Conservation (phyloP, 2,329 filamentous ascomycete genomes). For the Sphaerulina vaccinii region DNA sequence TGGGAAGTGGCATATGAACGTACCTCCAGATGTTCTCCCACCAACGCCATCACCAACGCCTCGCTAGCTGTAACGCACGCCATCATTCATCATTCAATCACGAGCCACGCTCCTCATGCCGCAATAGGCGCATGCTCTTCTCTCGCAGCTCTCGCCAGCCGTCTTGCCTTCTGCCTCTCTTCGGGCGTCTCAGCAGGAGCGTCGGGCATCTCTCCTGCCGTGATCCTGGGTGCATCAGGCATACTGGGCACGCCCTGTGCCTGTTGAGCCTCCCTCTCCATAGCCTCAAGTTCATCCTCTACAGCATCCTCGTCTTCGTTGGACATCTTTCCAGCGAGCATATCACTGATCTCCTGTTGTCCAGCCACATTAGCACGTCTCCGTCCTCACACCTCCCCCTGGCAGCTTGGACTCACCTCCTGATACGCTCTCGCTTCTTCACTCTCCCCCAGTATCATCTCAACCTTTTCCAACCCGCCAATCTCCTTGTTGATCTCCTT, state of each 20-base stretch:
- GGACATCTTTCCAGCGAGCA: constrained; percentile 83
- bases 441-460: constrained; percentile 91
- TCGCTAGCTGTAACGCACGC: no score
- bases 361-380: constrained; percentile 7
- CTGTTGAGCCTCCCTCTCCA: constrained; percentile 63
- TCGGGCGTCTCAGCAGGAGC: constrained; percentile 33
- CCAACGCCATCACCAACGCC: no score
- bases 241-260: constrained; percentile 33
- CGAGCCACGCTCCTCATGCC: constrained; percentile 21
- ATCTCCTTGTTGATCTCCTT: constrained; percentile 93
- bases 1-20: no score
- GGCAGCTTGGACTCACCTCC: constrained; percentile 56
- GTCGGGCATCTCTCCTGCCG: constrained; percentile 33
- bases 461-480: constrained; percentile 89
- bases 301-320: constrained; percentile 97
- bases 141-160: constrained; percentile 28
- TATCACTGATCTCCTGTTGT: constrained; percentile 80
- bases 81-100: no score
- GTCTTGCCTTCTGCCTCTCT: constrained; percentile 31
- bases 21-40: no score
- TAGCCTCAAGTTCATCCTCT: constrained; percentile 84
- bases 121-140: constrained; percentile 29
- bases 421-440: constrained; percentile 91
- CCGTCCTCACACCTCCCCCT: not conserved
- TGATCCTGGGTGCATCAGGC: constrained; percentile 41